Conservation (phyloP, 2,329 filamentous ascomycete genomes). For the Aspergillus floridensis region DNA sequence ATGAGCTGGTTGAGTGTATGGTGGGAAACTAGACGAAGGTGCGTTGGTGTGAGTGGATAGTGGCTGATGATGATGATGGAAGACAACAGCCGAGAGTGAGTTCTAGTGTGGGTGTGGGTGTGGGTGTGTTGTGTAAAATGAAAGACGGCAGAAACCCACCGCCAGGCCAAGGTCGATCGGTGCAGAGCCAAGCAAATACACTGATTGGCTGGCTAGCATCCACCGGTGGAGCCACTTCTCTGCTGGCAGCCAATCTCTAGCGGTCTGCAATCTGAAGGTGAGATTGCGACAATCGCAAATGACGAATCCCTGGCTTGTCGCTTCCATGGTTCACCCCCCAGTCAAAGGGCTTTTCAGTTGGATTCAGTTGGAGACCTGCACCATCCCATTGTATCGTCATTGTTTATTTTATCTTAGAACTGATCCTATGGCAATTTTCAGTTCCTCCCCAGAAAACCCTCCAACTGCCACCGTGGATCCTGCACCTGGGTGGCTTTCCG, state of each 20-base stretch:
- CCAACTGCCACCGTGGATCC: too few relatives aligned
- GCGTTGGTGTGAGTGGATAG: too few relatives aligned
- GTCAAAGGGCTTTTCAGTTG: background rate
- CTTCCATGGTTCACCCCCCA: background rate
- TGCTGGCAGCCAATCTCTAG: background rate
- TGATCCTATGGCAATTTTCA: background rate
- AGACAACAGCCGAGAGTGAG: too few relatives aligned
- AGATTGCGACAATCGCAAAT: background rate
- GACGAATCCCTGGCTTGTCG: background rate
- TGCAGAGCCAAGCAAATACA: background rate
- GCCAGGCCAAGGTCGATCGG: background rate
- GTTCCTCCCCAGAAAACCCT: too few relatives aligned
- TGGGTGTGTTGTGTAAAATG: background rate
- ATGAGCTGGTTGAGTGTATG: background rate
- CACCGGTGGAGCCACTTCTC: background rate
- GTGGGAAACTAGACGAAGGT: background rate
- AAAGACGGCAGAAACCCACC: background rate
- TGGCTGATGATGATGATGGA: too few relatives aligned
- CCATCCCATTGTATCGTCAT: too few relatives aligned
- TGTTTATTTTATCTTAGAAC: too few relatives aligned
- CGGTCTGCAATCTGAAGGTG: background rate
- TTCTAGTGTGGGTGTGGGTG: too few relatives aligned
- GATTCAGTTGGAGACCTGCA: too few relatives aligned
- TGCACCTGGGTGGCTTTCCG: too few relatives aligned
- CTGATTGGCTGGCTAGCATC: background rate